Evolutionary conservation across 306 rosid genomes (phyloP), one percentile per base, ranked within the genome.

Genomic region (Sphenostylis stenocarpa): DNA sequence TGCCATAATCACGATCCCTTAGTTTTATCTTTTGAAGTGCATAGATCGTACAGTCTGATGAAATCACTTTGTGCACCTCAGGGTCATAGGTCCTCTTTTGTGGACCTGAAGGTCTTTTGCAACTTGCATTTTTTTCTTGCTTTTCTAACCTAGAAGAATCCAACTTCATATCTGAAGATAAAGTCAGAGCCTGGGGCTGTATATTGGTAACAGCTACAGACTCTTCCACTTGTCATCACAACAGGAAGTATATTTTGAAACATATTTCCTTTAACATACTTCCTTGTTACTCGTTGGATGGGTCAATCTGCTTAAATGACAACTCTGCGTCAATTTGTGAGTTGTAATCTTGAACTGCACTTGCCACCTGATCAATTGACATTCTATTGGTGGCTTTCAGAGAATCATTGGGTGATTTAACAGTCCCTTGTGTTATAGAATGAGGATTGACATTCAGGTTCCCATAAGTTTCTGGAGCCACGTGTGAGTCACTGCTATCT

Each of bases 41-140:
- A 78, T 88, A 90, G 67, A 95, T 92, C 41, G 84, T 90, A 83
- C 98, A 95, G 75, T 95, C 97, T 55, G 97, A 89, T 77, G 97
- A 95, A 80, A 95, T 95, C 71, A 95, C 98, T 87, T 95, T 95
- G 91, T 95, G 97, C 29, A 95, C 97, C 85, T 95, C 96, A 11
- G 97, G 97, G 52, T 95, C 98, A 67, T 95, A 90, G 45, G 80
- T 82, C 80, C 90, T 89, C 83, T 86, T 92, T 56, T 96, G 96
- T 76, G 85, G 63, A 11, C 84, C 80, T 66, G 92, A 81, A 43
- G 89, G 57, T 31, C 78, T 84, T 83, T 92, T 95, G 64, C 83
- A 67, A 72, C 88, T 86, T 11, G 80, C 81, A 44, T 72, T 86
- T 73, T 90, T 95, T 52, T 90, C 97, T 68, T 52, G 92, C 58